phyloP scores from a whole-genome alignment of 495 filamentous ascomycete species.

The Parathielavia hyrcaniae region DNA sequence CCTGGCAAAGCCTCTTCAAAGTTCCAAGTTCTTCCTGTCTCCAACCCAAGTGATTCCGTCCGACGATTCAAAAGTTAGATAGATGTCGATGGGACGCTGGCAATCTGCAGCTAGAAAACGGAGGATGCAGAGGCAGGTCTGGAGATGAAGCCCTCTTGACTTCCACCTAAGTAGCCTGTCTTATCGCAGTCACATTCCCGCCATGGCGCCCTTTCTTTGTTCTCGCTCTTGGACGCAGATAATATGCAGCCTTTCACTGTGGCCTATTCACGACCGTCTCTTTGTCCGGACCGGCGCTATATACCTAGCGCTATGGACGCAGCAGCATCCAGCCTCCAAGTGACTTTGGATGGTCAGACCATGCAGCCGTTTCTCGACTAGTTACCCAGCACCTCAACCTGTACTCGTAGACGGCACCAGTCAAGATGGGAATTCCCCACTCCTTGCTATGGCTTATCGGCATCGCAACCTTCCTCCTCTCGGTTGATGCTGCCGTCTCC shows the following conservation, averaged over 20 bases:
- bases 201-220: background rate
- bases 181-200: too few species aligned
- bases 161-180: background rate
- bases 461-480: conserved; percentile 26
- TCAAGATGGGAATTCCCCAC: background rate
- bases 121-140: too few species aligned
- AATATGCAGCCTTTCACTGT: background rate
- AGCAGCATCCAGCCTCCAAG: background rate
- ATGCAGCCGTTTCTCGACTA: too few species aligned
- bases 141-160: too few species aligned
- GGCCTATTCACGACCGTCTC: background rate
- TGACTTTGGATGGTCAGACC: background rate
- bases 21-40: background rate
- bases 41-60: background rate
- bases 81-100: too few species aligned
- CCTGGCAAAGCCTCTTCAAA: background rate
- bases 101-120: too few species aligned
- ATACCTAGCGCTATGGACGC: background rate
- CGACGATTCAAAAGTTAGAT: background rate
- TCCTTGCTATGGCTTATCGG: conserved; percentile 9
- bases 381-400: background rate
- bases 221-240: background rate
- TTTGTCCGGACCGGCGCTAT: conserved; percentile 1
- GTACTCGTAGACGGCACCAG: background rate
- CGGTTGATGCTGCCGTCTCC: conserved; percentile 42